These are phyloP conservation scores for Hamigera avellanea DNA, from an alignment of 495 filamentous ascomycete genomes.

Conservation along the genomic window DNA sequence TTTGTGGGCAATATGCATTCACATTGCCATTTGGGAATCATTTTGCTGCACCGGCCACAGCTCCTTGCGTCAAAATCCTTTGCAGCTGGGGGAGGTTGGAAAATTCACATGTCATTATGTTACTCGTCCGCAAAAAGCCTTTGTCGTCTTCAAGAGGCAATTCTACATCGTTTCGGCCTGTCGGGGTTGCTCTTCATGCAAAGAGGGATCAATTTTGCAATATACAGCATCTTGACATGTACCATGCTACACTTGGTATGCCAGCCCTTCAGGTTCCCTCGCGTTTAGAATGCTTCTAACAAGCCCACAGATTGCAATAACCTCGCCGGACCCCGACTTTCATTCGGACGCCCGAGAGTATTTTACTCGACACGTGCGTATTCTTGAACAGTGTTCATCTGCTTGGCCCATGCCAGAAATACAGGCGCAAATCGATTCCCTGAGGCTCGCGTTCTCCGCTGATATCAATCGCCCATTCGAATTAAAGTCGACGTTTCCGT, in stretches of 20 bases:
- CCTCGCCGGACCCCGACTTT: constrained; percentile 84
- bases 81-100: constrained; percentile 68
- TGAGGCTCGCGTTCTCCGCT: constrained; percentile 87
- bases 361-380: constrained; percentile 91
- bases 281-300: constrained; percentile 3
- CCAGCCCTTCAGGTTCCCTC: constrained; percentile 14
- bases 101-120: constrained; percentile 74
- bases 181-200: constrained; percentile 86
- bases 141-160: constrained; percentile 82
- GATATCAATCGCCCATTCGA: constrained; percentile 79
- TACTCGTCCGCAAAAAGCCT: constrained; percentile 80
- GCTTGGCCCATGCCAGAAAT: constrained; percentile 91
- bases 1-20: constrained; percentile 89
- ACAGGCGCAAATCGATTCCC: constrained; percentile 78
- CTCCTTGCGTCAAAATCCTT: constrained; percentile 65
- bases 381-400: constrained; percentile 73
- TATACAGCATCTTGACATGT: constrained; percentile 85
- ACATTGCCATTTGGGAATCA: constrained; percentile 79
- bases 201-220: constrained; percentile 88
- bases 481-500: constrained; percentile 78
- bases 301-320: constrained; percentile 69
- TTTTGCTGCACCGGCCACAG: constrained; percentile 85
- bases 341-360: constrained; percentile 78
- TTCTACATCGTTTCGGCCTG: constrained; percentile 65
- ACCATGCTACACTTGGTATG: constrained; percentile 87